These are phyloP conservation scores for Amanita muscaria DNA, from an alignment of 768 basidiomycete species.

Conservation along the genomic window DNA sequence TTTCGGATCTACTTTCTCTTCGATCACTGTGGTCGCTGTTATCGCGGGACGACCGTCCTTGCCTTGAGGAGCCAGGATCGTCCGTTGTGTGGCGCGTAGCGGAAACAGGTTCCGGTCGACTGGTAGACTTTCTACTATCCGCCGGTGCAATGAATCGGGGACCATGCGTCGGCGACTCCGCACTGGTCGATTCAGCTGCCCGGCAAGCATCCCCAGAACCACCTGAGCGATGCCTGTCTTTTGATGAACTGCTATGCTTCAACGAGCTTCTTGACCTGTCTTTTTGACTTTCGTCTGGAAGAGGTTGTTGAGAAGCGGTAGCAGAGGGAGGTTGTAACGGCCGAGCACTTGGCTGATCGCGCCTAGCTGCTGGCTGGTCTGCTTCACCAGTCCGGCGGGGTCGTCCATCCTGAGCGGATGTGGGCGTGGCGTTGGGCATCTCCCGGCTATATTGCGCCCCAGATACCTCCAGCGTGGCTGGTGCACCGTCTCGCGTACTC, in stretches of 20 bases:
- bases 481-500: background rate
- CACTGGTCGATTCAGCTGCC: background rate
- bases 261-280: background rate
- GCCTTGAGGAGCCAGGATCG: background rate
- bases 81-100: background rate
- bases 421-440: background rate
- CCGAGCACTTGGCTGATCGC: too few relatives aligned
- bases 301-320: too few relatives aligned
- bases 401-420: too few relatives aligned
- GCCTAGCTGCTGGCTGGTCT: too few relatives aligned
- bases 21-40: background rate
- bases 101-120: background rate
- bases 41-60: conserved; percentile 1
- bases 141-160: conserved; percentile 1
- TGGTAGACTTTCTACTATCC: background rate
- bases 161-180: background rate
- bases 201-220: background rate
- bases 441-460: background rate
- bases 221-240: background rate
- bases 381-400: too few relatives aligned
- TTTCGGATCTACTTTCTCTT: too few relatives aligned
- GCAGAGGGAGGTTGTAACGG: too few relatives aligned
- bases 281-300: too few relatives aligned
- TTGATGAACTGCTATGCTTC: background rate
- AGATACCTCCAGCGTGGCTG: background rate